A percentile compares a stretch with the other conserved stretches of the same genome.
Evolutionary conservation across 306 rosid genomes (phyloP).

Genomic region (Dryas octopetala): DNA sequence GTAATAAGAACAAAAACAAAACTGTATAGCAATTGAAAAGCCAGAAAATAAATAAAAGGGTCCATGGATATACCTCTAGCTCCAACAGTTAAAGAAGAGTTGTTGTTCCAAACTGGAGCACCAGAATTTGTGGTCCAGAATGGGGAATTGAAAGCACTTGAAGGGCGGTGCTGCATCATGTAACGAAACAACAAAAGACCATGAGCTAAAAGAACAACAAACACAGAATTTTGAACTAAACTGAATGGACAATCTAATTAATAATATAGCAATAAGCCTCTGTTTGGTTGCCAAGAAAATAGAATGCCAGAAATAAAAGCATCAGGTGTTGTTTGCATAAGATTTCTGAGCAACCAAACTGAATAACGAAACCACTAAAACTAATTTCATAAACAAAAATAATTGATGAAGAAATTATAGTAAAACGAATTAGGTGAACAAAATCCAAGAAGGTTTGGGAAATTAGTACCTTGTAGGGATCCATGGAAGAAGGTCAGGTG

Average conservation of each 20-base stretch:
- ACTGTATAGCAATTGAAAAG: too few species aligned
- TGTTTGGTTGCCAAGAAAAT: background rate
- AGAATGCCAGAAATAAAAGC: background rate
- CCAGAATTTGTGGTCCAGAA: slow-evolving; percentile 89
- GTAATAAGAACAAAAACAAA: too few species aligned
- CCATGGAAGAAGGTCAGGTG: slow-evolving; percentile 42
- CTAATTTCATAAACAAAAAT: too few species aligned
- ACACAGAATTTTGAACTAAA: background rate
- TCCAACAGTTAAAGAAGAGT: slow-evolving; percentile 67
- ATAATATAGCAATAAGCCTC: background rate
- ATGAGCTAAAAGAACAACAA: background rate
- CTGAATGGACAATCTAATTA: background rate
- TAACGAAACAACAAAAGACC: slow-evolving; percentile 8
- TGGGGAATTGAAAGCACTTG: slow-evolving; percentile 74
- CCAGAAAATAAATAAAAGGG: too few species aligned
- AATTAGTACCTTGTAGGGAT: slow-evolving; percentile 74
- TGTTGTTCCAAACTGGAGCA: slow-evolving; percentile 87
- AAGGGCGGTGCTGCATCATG: slow-evolving; percentile 69
- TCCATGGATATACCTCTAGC: slow-evolving; percentile 47
- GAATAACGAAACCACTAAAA: too few species aligned
- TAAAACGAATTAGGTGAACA: background rate
- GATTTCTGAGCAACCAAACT: background rate
- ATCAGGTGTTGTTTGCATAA: background rate
- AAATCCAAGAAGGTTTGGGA: background rate
- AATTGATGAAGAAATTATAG: background rate